These are phyloP conservation scores for Cercospora janseana DNA, from an alignment of 2,329 filamentous ascomycete species.

Conservation along the genomic window DNA sequence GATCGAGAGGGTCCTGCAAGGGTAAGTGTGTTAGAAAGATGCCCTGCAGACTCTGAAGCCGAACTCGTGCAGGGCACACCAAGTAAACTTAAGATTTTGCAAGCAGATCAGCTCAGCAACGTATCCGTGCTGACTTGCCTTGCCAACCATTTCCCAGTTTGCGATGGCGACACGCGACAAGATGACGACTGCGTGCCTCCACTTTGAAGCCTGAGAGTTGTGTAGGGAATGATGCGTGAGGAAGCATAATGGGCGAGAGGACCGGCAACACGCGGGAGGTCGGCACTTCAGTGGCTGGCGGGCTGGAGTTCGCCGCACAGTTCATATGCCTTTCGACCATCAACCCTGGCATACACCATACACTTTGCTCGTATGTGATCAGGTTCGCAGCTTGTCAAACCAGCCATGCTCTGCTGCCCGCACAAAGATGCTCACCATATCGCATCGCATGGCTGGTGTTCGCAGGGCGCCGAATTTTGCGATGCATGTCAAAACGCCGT, in stretches of 20 bases:
- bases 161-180: slow-evolving; percentile 20
- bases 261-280: slow-evolving; percentile 13
- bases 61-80: slow-evolving; percentile 18
- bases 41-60: slow-evolving; percentile 18
- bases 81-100: slow-evolving; percentile 18
- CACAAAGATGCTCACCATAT: too few relatives aligned
- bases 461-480: too few relatives aligned
- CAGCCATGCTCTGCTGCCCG: slow-evolving; percentile 1
- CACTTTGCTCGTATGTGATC: slow-evolving; percentile 11
- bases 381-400: slow-evolving; percentile 1
- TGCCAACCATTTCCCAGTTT: slow-evolving; percentile 23
- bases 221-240: slow-evolving; percentile 10
- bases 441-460: too few relatives aligned
- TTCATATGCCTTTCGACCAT: slow-evolving; percentile 13
- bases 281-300: slow-evolving; percentile 17
- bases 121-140: slow-evolving; percentile 12
- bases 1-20: slow-evolving; percentile 22
- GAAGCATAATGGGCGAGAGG: slow-evolving; percentile 1
- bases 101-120: slow-evolving; percentile 9
- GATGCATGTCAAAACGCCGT: neutral
- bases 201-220: slow-evolving; percentile 9
- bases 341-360: slow-evolving; percentile 17
- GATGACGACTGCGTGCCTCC: slow-evolving; percentile 18
- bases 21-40: slow-evolving; percentile 17
- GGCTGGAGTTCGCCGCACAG: slow-evolving; percentile 19